phyloP scores from a whole-genome alignment of 768 basidiomycete species.

The Sarcodon aspratus region DNA sequence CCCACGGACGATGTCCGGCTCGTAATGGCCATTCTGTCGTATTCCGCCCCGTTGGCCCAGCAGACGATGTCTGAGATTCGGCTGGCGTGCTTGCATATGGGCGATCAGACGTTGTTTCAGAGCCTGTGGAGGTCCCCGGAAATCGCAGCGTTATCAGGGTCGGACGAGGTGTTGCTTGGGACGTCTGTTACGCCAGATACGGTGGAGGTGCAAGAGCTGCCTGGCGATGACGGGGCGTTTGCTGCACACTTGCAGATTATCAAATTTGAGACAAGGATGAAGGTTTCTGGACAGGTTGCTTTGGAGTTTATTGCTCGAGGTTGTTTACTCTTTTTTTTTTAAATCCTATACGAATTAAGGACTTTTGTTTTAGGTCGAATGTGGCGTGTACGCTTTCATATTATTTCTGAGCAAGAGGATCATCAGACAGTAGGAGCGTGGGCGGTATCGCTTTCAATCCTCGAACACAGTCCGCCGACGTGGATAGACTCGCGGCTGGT shows the following conservation, averaged over 20 bases:
- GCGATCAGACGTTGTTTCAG: conserved; percentile 51
- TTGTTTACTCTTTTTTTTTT: conserved; percentile 5
- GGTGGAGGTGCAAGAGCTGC: conserved; percentile 40
- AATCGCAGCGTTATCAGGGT: conserved; percentile 38
- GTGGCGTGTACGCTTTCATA: conserved; percentile 43
- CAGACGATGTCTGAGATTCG: conserved; percentile 50
- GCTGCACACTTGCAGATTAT: conserved; percentile 37
- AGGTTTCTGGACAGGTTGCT: conserved; percentile 37
- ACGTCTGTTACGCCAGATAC: conserved; percentile 27
- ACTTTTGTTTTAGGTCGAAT: conserved; percentile 16
- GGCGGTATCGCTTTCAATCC: conserved; percentile 39
- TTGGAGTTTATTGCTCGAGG: conserved; percentile 61
- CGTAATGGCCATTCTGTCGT: conserved; percentile 39
- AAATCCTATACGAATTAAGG: neutral
- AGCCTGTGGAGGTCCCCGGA: conserved; percentile 40
- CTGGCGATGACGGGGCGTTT: conserved; percentile 41
- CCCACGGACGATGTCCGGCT: conserved; percentile 18
- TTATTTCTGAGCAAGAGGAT: conserved; percentile 21
- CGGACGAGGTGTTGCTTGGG: conserved; percentile 35
- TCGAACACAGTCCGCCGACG: conserved; percentile 48
- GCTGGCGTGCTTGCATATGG: conserved; percentile 52
- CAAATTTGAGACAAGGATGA: conserved; percentile 65
- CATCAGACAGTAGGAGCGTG: conserved; percentile 10
- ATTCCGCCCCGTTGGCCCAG: conserved; percentile 32
- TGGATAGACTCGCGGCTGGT: conserved; percentile 42